These are phyloP conservation scores for Aspergillus flavus DNA, from an alignment of 2,329 filamentous ascomycete genomes.

Conservation along the genomic window DNA sequence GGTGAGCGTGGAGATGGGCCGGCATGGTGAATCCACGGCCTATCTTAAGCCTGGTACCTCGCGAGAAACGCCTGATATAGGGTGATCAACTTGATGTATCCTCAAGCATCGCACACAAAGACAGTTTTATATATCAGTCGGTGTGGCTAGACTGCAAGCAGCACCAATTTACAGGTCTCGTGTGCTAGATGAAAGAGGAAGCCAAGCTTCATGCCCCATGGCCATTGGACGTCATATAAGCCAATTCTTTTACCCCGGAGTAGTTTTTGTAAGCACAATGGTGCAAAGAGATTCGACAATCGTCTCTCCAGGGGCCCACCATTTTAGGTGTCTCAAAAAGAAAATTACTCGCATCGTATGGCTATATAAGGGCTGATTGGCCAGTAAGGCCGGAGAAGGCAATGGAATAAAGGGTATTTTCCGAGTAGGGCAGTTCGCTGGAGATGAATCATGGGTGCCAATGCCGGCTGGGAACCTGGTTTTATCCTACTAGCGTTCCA, in stretches of 20 bases:
- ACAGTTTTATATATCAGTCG: neutral
- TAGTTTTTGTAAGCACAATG: neutral
- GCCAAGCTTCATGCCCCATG: conserved; percentile 19
- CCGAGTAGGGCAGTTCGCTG: conserved; percentile 21
- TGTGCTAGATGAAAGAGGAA: conserved; percentile 21
- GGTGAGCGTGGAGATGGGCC: conserved; percentile 28
- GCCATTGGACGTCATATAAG: conserved; percentile 1
- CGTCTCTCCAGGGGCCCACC: neutral
- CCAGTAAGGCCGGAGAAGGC: neutral
- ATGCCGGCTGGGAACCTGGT: no score
- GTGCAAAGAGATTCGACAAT: neutral
- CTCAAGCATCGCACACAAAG: neutral
- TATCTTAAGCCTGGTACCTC: neutral
- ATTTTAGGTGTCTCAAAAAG: neutral
- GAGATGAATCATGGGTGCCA: conserved; percentile 10
- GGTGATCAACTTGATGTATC: neutral
- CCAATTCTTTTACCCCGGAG: neutral
- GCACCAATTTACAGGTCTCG: neutral
- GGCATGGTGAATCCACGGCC: conserved; percentile 24
- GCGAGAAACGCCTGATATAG: neutral
- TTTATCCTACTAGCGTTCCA: no score
- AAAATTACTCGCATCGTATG: neutral
- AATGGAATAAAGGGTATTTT: conserved; percentile 11
- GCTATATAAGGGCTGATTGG: neutral
- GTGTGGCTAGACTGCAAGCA: neutral